A percentile compares a stretch with the other conserved stretches of the same genome.
phyloP scores from a whole-genome alignment of 768 basidiomycete species.

The Termitomyces sp. region DNA sequence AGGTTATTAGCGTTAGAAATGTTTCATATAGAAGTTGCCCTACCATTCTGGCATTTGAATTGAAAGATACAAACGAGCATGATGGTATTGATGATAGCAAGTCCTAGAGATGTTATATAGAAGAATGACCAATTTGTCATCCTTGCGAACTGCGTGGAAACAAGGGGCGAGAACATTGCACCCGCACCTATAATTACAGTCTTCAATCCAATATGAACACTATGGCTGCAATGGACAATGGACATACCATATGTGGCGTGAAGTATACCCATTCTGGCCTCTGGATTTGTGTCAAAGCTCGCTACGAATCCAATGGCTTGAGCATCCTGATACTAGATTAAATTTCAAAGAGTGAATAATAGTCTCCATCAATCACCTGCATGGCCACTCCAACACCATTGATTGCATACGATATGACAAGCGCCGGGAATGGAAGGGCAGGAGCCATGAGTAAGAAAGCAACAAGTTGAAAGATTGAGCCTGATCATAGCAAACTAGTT shows the following conservation, averaged over 20 bases:
- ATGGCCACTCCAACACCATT: constrained; percentile 23
- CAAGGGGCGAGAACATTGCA: constrained; percentile 64
- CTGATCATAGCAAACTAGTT: constrained; percentile 12
- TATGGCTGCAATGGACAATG: neutral
- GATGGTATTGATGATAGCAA: constrained; percentile 52
- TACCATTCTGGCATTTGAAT: constrained; percentile 64
- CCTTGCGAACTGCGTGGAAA: constrained; percentile 75
- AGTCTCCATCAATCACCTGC: constrained; percentile 20
- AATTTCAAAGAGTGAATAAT: neutral
- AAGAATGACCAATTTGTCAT: constrained; percentile 68
- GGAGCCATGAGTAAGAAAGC: constrained; percentile 41
- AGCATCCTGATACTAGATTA: constrained; percentile 44
- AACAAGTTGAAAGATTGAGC: constrained; percentile 36
- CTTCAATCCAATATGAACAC: too few species aligned
- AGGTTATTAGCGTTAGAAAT: neutral
- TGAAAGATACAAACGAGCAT: constrained; percentile 55
- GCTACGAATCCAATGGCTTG: constrained; percentile 71
- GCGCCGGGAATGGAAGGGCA: constrained; percentile 48
- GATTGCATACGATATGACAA: constrained; percentile 35
- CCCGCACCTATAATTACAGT: constrained; percentile 42
- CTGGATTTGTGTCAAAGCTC: constrained; percentile 43
- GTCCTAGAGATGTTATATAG: constrained; percentile 61
- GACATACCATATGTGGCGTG: constrained; percentile 56
- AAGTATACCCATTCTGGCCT: constrained; percentile 63
- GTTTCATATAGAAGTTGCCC: neutral